Evolutionary conservation across 2,329 filamentous ascomycete species (phyloP).

Genomic region (Fusarium ramigenum): DNA sequence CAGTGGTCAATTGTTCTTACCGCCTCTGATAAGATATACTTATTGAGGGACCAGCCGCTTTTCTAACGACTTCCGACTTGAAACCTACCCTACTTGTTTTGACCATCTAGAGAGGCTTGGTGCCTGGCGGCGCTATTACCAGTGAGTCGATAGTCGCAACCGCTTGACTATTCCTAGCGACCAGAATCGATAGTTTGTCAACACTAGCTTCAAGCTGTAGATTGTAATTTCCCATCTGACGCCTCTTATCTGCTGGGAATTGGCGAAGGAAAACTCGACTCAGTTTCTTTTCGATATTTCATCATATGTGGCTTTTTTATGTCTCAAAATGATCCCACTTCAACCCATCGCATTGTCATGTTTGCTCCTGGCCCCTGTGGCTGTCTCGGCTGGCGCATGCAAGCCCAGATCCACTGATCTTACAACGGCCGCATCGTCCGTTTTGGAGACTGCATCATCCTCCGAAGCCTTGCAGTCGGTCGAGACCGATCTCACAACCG

Average conservation of each 20-base stretch:
- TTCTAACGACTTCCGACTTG: background rate
- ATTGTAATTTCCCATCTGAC: background rate
- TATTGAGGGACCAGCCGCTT: too few relatives aligned
- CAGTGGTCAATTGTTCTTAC: too few relatives aligned
- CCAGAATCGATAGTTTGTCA: background rate
- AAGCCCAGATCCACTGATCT: background rate
- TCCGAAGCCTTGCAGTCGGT: background rate
- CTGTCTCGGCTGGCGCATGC: background rate
- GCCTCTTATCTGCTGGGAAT: background rate
- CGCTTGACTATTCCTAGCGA: fast-evolving
- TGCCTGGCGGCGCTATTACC: background rate
- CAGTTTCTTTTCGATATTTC: fast-evolving
- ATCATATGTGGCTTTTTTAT: background rate
- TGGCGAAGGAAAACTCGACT: fast-evolving
- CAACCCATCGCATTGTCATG: background rate
- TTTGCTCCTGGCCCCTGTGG: background rate
- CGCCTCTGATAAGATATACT: too few relatives aligned
- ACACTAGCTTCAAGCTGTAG: background rate
- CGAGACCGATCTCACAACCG: fast-evolving
- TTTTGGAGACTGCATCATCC: background rate
- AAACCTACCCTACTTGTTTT: too few relatives aligned
- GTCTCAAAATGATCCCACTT: background rate
- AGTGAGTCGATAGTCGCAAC: background rate
- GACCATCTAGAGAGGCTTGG: too few relatives aligned
- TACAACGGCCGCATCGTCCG: fast-evolving